Evolutionary conservation across 2,329 filamentous ascomycete genomes (phyloP), one percentile per base, ranked within the genome.

Genomic region (Mycosphaerella sp.): DNA sequence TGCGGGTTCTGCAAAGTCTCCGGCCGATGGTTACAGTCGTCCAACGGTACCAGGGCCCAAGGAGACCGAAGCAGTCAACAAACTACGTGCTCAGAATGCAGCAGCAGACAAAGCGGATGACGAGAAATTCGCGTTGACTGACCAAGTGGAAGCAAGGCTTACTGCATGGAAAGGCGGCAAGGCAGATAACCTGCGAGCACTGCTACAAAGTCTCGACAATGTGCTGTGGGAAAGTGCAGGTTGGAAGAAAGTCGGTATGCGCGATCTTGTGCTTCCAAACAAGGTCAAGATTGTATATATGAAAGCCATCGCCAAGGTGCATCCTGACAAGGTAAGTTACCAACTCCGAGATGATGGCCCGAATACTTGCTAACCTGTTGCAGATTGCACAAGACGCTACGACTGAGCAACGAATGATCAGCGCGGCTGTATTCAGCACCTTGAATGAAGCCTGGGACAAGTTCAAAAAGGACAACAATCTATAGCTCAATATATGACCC

Each of bases 271-370:
- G 46, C 80, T 95, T 78, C 84, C 89, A 30, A 89, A 87, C 61
- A 95, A 91, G 76, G 93, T 97, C 68, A 98, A 98, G 80, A 85
- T 98, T 58, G 78, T 87, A 54, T 98, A 98, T 68, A 97, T 98
- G 93, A 96, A 95, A 79, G 93, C 91, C 5, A 97, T 98, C 78
- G 88, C 85, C 9, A 97, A 96, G 77, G 93, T 93, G 61, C 93
- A 98, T 77, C 93, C 93, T 54, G 93, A 98, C 70, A 98, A 98
- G 85, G 93, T 96, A 77, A 71, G 81, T 53, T n/a, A 40, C 32
- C 25, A 55, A n/a, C 25, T n/a, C 14, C 13, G 16, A 9, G 27
- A 6, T 6, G n/a, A 16, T 30, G 10, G 39, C 17, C 12, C 14
- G 18, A 32, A 18, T 21, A 27, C 40, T 50, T 13, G 44, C 40